Evolutionary conservation across 2,329 filamentous ascomycete species (phyloP).

Genomic region (Colletotrichum tropicale): DNA sequence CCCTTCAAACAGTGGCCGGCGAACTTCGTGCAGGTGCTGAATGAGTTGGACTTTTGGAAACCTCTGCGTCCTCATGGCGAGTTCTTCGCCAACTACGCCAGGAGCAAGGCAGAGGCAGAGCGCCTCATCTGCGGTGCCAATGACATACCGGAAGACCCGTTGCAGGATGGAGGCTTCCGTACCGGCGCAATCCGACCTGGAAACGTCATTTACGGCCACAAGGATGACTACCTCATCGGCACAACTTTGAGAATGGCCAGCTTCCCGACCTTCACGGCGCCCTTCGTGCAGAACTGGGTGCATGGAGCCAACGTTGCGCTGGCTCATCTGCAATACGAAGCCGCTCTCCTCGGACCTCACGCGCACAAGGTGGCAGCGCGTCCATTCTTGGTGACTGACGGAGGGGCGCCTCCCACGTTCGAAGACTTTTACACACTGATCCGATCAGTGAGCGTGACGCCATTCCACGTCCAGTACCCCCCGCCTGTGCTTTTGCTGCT

Average conservation of each 20-base stretch:
- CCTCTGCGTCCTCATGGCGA: conserved; percentile 41
- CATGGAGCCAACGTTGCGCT: conserved; percentile 57
- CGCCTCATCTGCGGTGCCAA: conserved; percentile 51
- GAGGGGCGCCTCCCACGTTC: conserved; percentile 46
- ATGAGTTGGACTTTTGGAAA: conserved; percentile 46
- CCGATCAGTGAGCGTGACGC: conserved; percentile 30
- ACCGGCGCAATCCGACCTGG: conserved; percentile 59
- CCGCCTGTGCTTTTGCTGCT: conserved; percentile 41
- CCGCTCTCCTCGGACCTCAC: conserved; percentile 47
- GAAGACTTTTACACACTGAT: conserved; percentile 43
- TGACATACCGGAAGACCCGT: conserved; percentile 14
- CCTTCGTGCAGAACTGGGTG: conserved; percentile 54
- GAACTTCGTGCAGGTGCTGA: conserved; percentile 48
- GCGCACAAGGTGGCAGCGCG: conserved; percentile 43
- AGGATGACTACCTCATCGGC: conserved; percentile 45
- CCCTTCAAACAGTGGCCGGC: conserved; percentile 46
- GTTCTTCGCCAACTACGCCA: conserved; percentile 57
- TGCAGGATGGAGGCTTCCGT: conserved; percentile 40
- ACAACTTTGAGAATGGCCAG: conserved; percentile 39
- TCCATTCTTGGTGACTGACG: conserved; percentile 56
- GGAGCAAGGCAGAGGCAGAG: conserved; percentile 57
- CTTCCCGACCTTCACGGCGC: conserved; percentile 46
- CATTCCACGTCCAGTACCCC: conserved; percentile 32
- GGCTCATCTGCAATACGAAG: conserved; percentile 58
- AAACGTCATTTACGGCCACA: conserved; percentile 57